A percentile compares a stretch with the other conserved stretches of the same genome.
Evolutionary conservation across 2,329 filamentous ascomycete genomes (phyloP).

Genomic region (Ceratocystis smalleyi): DNA sequence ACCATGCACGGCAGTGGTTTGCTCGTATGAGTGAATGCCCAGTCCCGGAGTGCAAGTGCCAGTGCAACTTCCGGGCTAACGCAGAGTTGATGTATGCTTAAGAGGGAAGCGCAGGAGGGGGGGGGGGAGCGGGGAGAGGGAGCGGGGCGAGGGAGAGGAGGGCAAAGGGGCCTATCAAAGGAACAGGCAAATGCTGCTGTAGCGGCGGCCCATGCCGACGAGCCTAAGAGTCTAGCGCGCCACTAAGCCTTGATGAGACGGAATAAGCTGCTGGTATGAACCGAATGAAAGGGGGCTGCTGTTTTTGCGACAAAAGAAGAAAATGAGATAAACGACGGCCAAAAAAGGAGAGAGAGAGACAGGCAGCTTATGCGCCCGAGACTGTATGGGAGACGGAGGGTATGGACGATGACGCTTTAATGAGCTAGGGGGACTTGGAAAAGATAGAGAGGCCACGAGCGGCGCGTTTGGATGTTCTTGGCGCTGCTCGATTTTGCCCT

Average conservation of each 20-base stretch:
- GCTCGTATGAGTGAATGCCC: constrained; percentile 49
- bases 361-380: background rate
- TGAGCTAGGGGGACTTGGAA: no score
- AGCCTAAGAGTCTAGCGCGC: background rate
- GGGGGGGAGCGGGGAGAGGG: no score
- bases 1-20: constrained; percentile 54
- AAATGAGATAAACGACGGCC: background rate
- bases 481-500: background rate
- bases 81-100: constrained; percentile 39
- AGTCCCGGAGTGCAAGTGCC: constrained; percentile 51
- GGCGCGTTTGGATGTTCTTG: background rate
- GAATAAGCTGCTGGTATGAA: background rate
- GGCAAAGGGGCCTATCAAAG: background rate
- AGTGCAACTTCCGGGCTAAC: constrained; percentile 46
- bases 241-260: background rate
- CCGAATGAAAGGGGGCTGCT: background rate
- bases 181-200: background rate
- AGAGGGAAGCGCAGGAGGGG: background rate
- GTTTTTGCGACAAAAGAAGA: background rate
- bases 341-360: background rate
- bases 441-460: background rate
- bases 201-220: background rate
- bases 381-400: background rate
- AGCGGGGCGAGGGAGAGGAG: background rate
- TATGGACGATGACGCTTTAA: no score